Percentiles rank a stretch among this genome's conserved stretches.
Evolutionary conservation across 2,329 filamentous ascomycete genomes (phyloP).

Genomic region (Paecilomyces variotii): DNA sequence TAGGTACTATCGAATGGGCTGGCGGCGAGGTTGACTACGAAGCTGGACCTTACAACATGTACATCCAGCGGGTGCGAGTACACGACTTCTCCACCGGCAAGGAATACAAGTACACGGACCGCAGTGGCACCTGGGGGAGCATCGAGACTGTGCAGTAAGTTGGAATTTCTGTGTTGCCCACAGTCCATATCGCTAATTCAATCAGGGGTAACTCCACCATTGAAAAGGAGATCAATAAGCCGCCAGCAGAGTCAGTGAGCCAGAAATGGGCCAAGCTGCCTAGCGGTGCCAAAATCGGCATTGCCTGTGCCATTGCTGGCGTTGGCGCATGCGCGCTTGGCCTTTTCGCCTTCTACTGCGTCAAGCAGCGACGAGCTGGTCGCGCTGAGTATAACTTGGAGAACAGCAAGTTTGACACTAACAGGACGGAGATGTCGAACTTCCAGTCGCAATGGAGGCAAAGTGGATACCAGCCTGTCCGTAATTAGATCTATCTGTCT

Average conservation of each 20-base stretch:
- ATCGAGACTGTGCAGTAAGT: constrained; percentile 48
- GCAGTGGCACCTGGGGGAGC: constrained; percentile 55
- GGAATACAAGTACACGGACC: constrained; percentile 59
- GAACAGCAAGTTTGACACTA: constrained; percentile 38
- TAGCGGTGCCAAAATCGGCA: constrained; percentile 40
- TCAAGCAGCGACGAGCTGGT: constrained; percentile 43
- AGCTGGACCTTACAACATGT: constrained; percentile 64
- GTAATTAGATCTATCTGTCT: background rate
- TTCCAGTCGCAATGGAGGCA: constrained; percentile 32
- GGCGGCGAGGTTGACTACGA: constrained; percentile 60
- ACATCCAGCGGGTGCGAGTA: constrained; percentile 54
- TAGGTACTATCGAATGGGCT: constrained; percentile 57
- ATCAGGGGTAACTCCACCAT: constrained; percentile 57
- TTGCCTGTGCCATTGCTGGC: constrained; percentile 32
- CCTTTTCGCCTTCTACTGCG: constrained; percentile 39
- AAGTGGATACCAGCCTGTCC: constrained; percentile 20
- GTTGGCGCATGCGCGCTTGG: constrained; percentile 24
- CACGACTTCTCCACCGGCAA: constrained; percentile 53
- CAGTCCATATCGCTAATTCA: constrained; percentile 3
- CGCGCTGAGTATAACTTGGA: constrained; percentile 41
- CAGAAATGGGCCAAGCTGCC: constrained; percentile 40
- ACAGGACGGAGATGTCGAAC: constrained; percentile 31
- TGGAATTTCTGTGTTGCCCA: background rate
- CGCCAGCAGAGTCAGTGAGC: constrained; percentile 23
- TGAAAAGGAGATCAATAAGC: constrained; percentile 25